Percentiles rank a stretch among this genome's conserved stretches.
Conservation (phyloP, 306 rosid species). For the Boehmeria nivea region DNA sequence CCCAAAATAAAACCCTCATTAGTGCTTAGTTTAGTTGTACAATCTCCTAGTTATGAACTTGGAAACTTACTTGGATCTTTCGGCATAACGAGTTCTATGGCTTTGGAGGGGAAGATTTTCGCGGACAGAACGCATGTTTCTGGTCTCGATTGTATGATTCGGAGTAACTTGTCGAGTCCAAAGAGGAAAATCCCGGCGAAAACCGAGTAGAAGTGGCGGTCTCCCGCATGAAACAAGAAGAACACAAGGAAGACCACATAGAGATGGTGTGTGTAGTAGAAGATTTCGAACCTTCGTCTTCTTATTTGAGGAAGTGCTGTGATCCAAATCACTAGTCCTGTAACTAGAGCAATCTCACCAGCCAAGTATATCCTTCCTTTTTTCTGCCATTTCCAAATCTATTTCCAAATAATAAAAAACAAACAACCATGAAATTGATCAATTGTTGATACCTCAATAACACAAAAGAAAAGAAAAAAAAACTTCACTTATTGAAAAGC, state of each 20-base stretch:
- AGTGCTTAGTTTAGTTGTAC: background rate
- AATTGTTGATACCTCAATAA: too few relatives aligned
- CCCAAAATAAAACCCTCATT: too few relatives aligned
- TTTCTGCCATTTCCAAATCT: slow-evolving; percentile 80
- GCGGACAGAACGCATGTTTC: slow-evolving; percentile 64
- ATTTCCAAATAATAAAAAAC: slow-evolving; percentile 19
- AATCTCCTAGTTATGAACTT: background rate
- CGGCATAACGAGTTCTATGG: slow-evolving; percentile 66
- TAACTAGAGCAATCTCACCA: slow-evolving; percentile 60
- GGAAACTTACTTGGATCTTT: slow-evolving; percentile 57
- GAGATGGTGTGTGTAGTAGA: slow-evolving; percentile 85
- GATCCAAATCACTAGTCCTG: slow-evolving; percentile 67
- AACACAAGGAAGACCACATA: slow-evolving; percentile 67
- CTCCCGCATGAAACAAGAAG: slow-evolving; percentile 88
- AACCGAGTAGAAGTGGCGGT: slow-evolving; percentile 70
- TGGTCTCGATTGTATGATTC: slow-evolving; percentile 70
- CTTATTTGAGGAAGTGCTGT: slow-evolving; percentile 86
- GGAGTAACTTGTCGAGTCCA: slow-evolving; percentile 68
- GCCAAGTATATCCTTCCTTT: slow-evolving; percentile 82
- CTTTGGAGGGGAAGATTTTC: slow-evolving; percentile 53
- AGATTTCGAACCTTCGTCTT: slow-evolving; percentile 67
- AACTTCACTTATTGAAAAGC: background rate
- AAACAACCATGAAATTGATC: background rate
- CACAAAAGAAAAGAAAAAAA: background rate
- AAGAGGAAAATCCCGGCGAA: slow-evolving; percentile 84